A percentile compares a stretch with the other conserved stretches of the same genome.
Evolutionary conservation across 441 rosid species (phyloP).

Genomic region (California macrophylla): DNA sequence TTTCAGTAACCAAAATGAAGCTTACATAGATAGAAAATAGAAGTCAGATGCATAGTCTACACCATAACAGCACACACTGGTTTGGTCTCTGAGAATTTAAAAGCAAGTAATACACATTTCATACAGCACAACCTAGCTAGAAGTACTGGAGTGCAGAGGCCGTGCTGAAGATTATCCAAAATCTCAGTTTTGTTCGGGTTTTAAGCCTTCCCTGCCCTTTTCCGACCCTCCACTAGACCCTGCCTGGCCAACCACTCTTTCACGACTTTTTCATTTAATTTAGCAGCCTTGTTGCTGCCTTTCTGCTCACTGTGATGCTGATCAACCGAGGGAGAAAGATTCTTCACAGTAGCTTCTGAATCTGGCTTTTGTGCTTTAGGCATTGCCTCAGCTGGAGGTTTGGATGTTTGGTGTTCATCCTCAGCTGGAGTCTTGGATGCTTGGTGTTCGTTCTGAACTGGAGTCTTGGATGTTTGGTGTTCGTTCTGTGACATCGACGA

Average conservation of each 20-base stretch:
- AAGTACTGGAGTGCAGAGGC: too few species aligned
- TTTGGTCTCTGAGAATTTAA: too few species aligned
- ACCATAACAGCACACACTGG: too few species aligned
- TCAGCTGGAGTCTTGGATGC: not conserved
- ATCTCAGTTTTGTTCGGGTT: not conserved
- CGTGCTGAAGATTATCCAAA: too few species aligned
- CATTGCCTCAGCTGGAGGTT: not conserved
- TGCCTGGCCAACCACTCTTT: not conserved
- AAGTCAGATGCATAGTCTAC: too few species aligned
- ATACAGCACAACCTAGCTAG: too few species aligned
- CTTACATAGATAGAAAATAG: too few species aligned
- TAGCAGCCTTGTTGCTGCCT: not conserved
- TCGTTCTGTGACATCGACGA: not conserved
- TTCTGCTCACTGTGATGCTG: not conserved
- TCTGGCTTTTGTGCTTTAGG: not conserved
- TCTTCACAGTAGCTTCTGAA: not conserved
- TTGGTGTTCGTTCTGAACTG: not conserved
- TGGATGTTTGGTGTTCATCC: not conserved
- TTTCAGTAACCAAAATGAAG: too few species aligned
- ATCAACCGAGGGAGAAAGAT: not conserved
- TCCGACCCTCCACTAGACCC: not conserved
- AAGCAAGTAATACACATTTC: too few species aligned
- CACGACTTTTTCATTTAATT: not conserved
- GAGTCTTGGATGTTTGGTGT: not conserved
- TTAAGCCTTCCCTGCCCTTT: not conserved